phyloP scores from a whole-genome alignment of 2,329 filamentous ascomycete genomes.

The Diplodia intermedia region DNA sequence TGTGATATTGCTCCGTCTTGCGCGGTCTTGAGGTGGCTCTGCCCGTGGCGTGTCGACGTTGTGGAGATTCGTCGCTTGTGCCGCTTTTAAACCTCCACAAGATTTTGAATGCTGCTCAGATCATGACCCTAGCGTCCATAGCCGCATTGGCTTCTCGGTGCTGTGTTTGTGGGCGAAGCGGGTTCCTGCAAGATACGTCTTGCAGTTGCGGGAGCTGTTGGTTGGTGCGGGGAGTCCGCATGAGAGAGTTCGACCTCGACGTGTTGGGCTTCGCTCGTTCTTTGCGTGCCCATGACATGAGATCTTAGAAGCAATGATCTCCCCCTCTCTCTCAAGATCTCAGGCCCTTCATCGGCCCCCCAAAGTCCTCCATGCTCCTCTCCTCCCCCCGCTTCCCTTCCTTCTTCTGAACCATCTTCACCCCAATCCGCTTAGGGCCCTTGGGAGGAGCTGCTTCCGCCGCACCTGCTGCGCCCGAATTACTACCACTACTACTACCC shows the following conservation, averaged over 20 bases:
- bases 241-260: not conserved
- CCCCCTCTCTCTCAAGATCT: not conserved
- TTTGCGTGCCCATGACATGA: not conserved
- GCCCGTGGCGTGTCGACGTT: not conserved
- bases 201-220: not conserved
- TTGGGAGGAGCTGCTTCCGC: slow-evolving; percentile 22
- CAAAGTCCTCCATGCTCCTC: slow-evolving; percentile 50
- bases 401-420: slow-evolving; percentile 36
- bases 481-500: not conserved
- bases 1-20: not conserved
- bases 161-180: not conserved
- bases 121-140: not conserved
- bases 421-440: slow-evolving; percentile 34
- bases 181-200: not conserved
- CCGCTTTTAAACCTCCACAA: not conserved
- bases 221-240: not conserved
- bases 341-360: not conserved
- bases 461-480: not conserved
- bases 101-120: not conserved
- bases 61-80: not conserved
- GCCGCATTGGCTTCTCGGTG: not conserved
- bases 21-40: not conserved
- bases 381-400: slow-evolving; percentile 29
- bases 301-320: not conserved
- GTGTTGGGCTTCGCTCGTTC: not conserved